These are phyloP conservation scores for Hypoxylon sp. DNA, from an alignment of 2,329 filamentous ascomycete genomes.

Conservation along the genomic window DNA sequence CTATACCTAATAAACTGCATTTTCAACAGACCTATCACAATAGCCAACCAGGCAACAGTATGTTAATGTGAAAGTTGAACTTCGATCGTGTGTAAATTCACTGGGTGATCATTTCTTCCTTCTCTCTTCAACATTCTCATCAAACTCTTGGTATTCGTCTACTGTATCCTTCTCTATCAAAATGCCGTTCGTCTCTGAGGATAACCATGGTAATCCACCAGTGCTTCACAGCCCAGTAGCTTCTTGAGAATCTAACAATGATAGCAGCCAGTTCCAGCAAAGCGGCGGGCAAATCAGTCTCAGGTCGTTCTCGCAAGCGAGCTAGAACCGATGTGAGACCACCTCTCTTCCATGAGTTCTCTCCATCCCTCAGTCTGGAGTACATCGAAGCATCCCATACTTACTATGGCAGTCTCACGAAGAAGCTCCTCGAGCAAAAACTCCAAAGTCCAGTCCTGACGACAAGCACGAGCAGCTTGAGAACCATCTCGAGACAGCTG, in stretches of 20 bases:
- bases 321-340: constrained; percentile 4
- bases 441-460: not conserved
- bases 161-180: not conserved
- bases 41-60: constrained; percentile 7
- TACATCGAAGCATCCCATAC: not conserved
- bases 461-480: constrained; percentile 5
- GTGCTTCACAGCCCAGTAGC: not conserved
- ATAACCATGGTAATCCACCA: not conserved
- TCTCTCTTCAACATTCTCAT: constrained; percentile 1
- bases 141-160: not conserved
- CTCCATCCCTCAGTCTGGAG: not conserved
- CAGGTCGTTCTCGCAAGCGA: constrained; percentile 8
- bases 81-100: not conserved
- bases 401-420: not conserved
- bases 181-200: constrained; percentile 4
- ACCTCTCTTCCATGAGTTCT: not conserved
- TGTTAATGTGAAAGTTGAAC: not conserved
- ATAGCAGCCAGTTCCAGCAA: not conserved
- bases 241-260: not conserved
- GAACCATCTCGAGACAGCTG: not conserved
- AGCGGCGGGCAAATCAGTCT: not conserved
- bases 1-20: not conserved
- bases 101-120: not conserved
- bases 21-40: not conserved
- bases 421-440: constrained; percentile 6